A percentile compares a stretch with the other conserved stretches of the same genome.
These are phyloP conservation scores for Lodderomyces pseudojiufengensis DNA, from an alignment of 1,139 yeast genomes.

Conservation along the genomic window DNA sequence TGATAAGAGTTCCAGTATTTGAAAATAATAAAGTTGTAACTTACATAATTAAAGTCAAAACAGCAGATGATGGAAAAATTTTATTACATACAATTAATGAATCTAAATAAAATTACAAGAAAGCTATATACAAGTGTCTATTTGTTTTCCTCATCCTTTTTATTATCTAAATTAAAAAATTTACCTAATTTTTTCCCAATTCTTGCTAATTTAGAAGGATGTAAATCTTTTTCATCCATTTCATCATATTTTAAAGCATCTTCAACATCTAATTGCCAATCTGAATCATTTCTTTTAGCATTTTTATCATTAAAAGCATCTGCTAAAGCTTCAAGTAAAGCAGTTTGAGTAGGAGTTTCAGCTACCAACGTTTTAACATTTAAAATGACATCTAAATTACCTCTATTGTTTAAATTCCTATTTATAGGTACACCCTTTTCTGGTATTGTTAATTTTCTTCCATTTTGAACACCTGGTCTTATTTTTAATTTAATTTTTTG, in stretches of 20 bases:
- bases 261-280: constrained; percentile 46
- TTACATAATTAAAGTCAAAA: constrained; percentile 69
- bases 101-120: constrained; percentile 5
- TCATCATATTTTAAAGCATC: constrained; percentile 19
- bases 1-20: constrained; percentile 59
- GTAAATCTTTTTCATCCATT: constrained; percentile 42
- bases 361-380: constrained; percentile 73
- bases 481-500: constrained; percentile 71
- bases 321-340: constrained; percentile 92
- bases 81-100: constrained; percentile 55
- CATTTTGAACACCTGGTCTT: constrained; percentile 83
- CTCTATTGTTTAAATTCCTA: constrained; percentile 57
- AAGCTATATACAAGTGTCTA: constrained; percentile 15
- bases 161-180: constrained; percentile 52
- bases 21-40: constrained; percentile 44
- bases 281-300: constrained; percentile 69
- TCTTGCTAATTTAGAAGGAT: constrained; percentile 55
- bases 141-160: constrained; percentile 19
- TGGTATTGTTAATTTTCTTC: constrained; percentile 71
- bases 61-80: constrained; percentile 60
- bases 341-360: constrained; percentile 80
- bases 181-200: constrained; percentile 62
- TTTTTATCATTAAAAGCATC: constrained; percentile 77
- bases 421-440: constrained; percentile 84
- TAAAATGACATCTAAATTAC: constrained; percentile 75